phyloP scores from a whole-genome alignment of 176 grass and related monocot species.

The Raddia distichophylla region DNA sequence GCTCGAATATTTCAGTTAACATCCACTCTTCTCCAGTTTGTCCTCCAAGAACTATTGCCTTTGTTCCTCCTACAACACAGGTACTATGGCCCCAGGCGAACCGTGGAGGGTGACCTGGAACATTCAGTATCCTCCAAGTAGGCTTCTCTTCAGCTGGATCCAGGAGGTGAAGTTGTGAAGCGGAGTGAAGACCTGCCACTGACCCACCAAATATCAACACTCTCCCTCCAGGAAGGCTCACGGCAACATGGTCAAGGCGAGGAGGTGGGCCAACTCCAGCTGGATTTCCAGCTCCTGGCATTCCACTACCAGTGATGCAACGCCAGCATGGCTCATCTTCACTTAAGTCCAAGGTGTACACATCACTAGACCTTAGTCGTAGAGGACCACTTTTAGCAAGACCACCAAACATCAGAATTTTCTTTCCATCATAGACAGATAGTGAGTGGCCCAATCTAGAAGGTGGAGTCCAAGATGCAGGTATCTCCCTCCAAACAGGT shows the following conservation, averaged over 20 bases:
- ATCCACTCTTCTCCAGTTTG: conserved; percentile 97
- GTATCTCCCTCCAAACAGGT: conserved; percentile 91
- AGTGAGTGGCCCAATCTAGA: conserved; percentile 87
- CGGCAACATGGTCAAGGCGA: conserved; percentile 88
- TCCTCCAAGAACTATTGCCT: conserved; percentile 89
- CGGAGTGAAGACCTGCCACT: conserved; percentile 93
- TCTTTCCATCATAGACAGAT: conserved; percentile 62
- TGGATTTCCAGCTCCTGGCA: conserved; percentile 95
- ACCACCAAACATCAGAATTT: conserved; percentile 96
- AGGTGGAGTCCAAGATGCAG: conserved; percentile 85
- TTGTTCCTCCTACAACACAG: conserved; percentile 80
- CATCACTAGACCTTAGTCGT: conserved; percentile 75
- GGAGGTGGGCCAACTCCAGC: conserved; percentile 88
- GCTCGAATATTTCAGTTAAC: conserved; percentile 80
- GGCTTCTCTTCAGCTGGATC: conserved; percentile 90
- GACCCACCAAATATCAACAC: conserved; percentile 94
- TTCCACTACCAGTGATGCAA: conserved; percentile 87
- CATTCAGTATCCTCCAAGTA: conserved; percentile 88
- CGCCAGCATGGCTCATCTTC: conserved; percentile 76
- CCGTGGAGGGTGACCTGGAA: conserved; percentile 73
- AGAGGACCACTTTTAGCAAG: conserved; percentile 91
- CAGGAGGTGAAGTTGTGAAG: conserved; percentile 81
- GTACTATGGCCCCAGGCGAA: conserved; percentile 97
- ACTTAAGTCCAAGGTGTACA: conserved; percentile 88
- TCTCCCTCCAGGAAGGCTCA: conserved; percentile 79